Base-by-base conservation (phyloP, 2,329 filamentous ascomycete genomes). In the Botrytis byssoidea region DNA sequence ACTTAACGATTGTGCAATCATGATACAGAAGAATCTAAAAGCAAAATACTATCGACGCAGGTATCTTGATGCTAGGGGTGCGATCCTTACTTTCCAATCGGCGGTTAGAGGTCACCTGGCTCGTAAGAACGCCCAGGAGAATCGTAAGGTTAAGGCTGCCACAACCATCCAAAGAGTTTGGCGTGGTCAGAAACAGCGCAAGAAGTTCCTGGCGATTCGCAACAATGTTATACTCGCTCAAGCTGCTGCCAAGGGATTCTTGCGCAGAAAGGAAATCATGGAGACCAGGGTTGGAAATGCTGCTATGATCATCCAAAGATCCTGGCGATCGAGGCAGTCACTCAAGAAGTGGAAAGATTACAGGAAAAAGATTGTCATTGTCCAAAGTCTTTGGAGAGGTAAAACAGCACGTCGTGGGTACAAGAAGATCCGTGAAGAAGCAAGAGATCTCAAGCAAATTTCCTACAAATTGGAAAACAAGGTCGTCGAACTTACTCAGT, bases 401-500 rank as follows among this genome's bases (percentile, higher is more conserved):
- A 95, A 89, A 83, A 81, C 84, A 76, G 95, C 96, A 72, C 90
- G 96, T 77, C 89, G 88, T 77, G 91, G 89, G 67, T 99, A 99
- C 87, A 98, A 97, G 89, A 90, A 86, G 79, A 85, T 97, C 75
- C 93, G 96, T 78, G 95, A 98, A 83, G 96, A 99, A 84, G 96
- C 96, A 77, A 93, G 96, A 81, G 97, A 99, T 85, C 89, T 99
- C 82, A 98, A 98, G 87, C 95, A 98, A 84, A 99, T 99, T 79
- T 98, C 96, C 3, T 99, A 99, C 87, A 98, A 97, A 86, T 86
- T 99, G 79, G 96, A 99, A 83, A 98, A 99, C 88, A 99, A 99
- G 90, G 96, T 99, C 76, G 94, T 99, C 76, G 96, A 99, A 85
- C 88, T 99, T 80, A 99, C 96, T 1, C 96, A 99, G 83, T 93